Conservation (phyloP, 495 filamentous ascomycete genomes). For the Penicillium turbatum region DNA sequence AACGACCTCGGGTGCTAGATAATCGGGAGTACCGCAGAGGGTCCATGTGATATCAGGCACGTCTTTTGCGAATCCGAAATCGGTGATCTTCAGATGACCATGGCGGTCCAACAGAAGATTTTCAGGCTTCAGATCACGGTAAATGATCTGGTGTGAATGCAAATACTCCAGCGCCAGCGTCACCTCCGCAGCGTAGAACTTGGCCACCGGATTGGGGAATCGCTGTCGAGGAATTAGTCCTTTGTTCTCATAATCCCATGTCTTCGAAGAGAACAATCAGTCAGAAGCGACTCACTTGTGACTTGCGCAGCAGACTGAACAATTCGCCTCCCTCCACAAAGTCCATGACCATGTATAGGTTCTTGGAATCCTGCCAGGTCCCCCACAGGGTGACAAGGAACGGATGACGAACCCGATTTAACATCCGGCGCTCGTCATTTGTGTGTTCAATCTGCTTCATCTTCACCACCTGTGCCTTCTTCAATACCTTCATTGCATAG, state of each 20-base stretch:
- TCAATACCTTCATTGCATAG: slow-evolving; percentile 97
- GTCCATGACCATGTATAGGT: slow-evolving; percentile 99
- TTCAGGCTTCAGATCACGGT: slow-evolving; percentile 95
- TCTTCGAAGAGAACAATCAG: background rate
- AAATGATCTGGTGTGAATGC: slow-evolving; percentile 93
- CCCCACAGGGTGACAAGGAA: slow-evolving; percentile 98
- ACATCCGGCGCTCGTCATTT: slow-evolving; percentile 93
- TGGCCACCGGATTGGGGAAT: slow-evolving; percentile 97
- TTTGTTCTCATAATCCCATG: background rate
- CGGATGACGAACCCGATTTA: slow-evolving; percentile 91
- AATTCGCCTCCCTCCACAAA: slow-evolving; percentile 99
- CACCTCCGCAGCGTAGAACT: slow-evolving; percentile 98
- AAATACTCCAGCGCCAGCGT: slow-evolving; percentile 93
- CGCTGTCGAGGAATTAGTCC: slow-evolving; percentile 51
- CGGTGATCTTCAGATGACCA: slow-evolving; percentile 96
- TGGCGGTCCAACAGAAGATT: slow-evolving; percentile 93
- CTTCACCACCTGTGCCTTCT: slow-evolving; percentile 97
- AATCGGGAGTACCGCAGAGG: slow-evolving; percentile 96
- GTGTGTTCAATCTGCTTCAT: slow-evolving; percentile 99
- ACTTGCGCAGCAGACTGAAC: slow-evolving; percentile 92
- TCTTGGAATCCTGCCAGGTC: slow-evolving; percentile 91
- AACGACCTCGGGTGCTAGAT: slow-evolving; percentile 94
- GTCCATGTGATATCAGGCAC: slow-evolving; percentile 99
- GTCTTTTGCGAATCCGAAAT: slow-evolving; percentile 98
- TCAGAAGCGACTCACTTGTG: slow-evolving; percentile 64